Evolutionary conservation across 768 basidiomycete species (phyloP).

Genomic region (Lyophyllum atratum): DNA sequence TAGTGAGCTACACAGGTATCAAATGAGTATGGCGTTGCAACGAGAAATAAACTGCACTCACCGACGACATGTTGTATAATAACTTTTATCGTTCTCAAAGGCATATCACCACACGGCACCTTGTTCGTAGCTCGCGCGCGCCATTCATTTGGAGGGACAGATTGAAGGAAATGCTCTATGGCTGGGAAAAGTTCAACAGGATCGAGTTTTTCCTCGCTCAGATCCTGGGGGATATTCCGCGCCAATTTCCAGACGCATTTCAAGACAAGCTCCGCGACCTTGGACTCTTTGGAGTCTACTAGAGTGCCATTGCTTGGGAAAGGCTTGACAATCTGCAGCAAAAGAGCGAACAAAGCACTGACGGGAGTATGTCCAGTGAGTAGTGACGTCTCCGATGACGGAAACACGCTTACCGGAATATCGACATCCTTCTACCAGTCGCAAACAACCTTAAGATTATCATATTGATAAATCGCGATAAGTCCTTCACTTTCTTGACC

Average conservation of each 20-base stretch:
- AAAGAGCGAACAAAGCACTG: conserved; percentile 78
- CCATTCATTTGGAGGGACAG: conserved; percentile 96
- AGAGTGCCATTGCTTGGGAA: conserved; percentile 75
- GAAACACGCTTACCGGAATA: conserved; percentile 70
- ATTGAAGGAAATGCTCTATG: conserved; percentile 92
- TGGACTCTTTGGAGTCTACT: conserved; percentile 77
- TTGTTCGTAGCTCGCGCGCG: conserved; percentile 87
- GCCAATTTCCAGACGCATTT: conserved; percentile 99
- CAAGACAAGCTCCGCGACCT: conserved; percentile 88
- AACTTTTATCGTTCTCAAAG: conserved; percentile 95
- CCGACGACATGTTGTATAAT: conserved; percentile 97
- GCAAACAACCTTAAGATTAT: conserved; percentile 93
- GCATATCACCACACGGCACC: conserved; percentile 97
- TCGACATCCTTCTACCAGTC: conserved; percentile 85
- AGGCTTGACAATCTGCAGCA: conserved; percentile 82
- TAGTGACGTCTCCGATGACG: conserved; percentile 1
- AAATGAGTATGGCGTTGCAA: conserved; percentile 1
- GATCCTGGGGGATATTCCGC: conserved; percentile 89
- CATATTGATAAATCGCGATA: conserved; percentile 98
- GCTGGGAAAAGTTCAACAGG: conserved; percentile 89
- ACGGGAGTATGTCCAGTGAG: conserved; percentile 9
- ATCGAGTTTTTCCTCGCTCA: conserved; percentile 77
- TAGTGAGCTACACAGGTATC: conserved; percentile 60
- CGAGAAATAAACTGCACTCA: conserved; percentile 42
- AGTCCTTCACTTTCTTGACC: conserved; percentile 84